Conservation (phyloP, 176 grass and related monocot genomes). For the bread wheat (Triticum aestivum) region IWGSC_CS_RefSeq_v2.1 NC_057814.1:626816741-626817240, state of each 20-base stretch:
- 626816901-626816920: no score
- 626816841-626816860: no score
- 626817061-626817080: not conserved
- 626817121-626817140: conserved; percentile 35
- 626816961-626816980: no score
- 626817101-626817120: conserved; percentile 13
- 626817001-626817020: not conserved
- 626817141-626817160: conserved; percentile 45
- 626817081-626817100: not conserved
- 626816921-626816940: no score
- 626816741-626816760: no score
- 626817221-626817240: conserved; percentile 45
- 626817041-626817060: not conserved
- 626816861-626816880: no score
- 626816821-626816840: no score
- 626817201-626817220: conserved; percentile 2
- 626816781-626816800: fast-evolving
- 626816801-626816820: no score
- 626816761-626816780: no score
- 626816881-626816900: no score
- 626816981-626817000: no score
- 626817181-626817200: conserved; percentile 38
- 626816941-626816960: no score
- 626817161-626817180: conserved; percentile 48
- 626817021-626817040: not conserved